Evolutionary conservation across 2,329 filamentous ascomycete species (phyloP), one percentile per base, ranked within the genome.

Genomic region (Cercospora sp.): DNA sequence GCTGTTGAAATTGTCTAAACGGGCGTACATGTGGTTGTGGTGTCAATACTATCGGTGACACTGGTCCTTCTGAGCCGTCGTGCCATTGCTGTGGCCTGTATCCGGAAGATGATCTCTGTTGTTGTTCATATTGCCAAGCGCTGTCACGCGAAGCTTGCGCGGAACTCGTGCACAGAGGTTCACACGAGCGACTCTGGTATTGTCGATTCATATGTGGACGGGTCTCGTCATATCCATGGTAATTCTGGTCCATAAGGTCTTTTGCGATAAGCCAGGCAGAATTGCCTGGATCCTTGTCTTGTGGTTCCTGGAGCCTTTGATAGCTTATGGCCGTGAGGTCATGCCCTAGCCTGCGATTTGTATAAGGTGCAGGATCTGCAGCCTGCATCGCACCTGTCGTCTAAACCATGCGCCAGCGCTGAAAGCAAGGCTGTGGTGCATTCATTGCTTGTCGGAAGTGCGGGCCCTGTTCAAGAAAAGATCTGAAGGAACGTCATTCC

Each of bases 81-180:
- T 64, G 60, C 68, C 68, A 71, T 34, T 73, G 67, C 16, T 64
- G 62, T 45, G 73, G 71, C 30, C 71, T 70, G 57, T 71, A 72
- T 9, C 70, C 61, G 16, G 70, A 49, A 9, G 72, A 68, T 26
- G 71, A 53, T 13, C 70, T 62, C 53, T 72, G 61, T 70, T 73
- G 72, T 65, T 75, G 72, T n/a, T 62, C 68, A 53, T 72, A 69
- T 45, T 72, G 70, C 24, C 71, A 64, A 18, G 72, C 21, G 21
- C 26, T 21, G 10, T 13, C 21, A 7, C 30, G 32, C n/a, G 60
- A 21, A 30, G 37, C 24, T 18, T 34, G 43, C 49, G 26, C 18
- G 3, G 61, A 24, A 32, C n/a, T 55, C 7, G 21, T 63, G 30
- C 13, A 55, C n/a, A 53, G 13, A 21, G 43, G 61, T 26, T 53